A percentile compares a stretch with the other conserved stretches of the same genome.
phyloP scores from a whole-genome alignment of 2,329 filamentous ascomycete species.

The Neoascochyta sp. region DNA sequence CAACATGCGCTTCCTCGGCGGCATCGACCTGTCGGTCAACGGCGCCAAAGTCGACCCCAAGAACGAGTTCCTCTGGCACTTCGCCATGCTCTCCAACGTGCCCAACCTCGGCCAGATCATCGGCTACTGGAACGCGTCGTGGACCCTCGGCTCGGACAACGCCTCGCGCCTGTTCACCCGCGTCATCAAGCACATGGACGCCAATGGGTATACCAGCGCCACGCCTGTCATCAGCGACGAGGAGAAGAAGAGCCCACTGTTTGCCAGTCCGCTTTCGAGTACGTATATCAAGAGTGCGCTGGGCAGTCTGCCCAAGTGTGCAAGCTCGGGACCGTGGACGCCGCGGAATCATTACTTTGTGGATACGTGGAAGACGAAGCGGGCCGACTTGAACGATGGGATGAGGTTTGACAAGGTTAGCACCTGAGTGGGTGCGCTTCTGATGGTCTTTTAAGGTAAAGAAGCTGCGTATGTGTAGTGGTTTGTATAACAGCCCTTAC shows the following conservation, averaged over 20 bases:
- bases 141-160: conserved; percentile 60
- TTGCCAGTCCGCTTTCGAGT: conserved; percentile 46
- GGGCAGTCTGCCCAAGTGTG: conserved; percentile 47
- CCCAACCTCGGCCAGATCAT: conserved; percentile 59
- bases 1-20: conserved; percentile 54
- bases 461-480: too few species aligned
- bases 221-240: conserved; percentile 45
- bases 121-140: conserved; percentile 59
- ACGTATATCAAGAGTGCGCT: conserved; percentile 51
- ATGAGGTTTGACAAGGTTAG: conserved; percentile 36
- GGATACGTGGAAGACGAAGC: conserved; percentile 44
- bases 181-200: conserved; percentile 51
- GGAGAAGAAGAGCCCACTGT: conserved; percentile 38
- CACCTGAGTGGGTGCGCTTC: too few species aligned
- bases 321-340: conserved; percentile 44
- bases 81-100: conserved; percentile 59
- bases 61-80: conserved; percentile 58
- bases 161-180: conserved; percentile 50
- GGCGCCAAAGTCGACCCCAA: conserved; percentile 44
- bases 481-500: too few species aligned
- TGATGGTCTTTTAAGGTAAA: too few species aligned
- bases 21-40: conserved; percentile 52
- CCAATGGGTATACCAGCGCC: conserved; percentile 42
- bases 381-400: conserved; percentile 42
- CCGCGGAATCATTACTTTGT: conserved; percentile 44